Evolutionary conservation across 2,329 filamentous ascomycete species (phyloP).

Genomic region (Chaetomium sp.): DNA sequence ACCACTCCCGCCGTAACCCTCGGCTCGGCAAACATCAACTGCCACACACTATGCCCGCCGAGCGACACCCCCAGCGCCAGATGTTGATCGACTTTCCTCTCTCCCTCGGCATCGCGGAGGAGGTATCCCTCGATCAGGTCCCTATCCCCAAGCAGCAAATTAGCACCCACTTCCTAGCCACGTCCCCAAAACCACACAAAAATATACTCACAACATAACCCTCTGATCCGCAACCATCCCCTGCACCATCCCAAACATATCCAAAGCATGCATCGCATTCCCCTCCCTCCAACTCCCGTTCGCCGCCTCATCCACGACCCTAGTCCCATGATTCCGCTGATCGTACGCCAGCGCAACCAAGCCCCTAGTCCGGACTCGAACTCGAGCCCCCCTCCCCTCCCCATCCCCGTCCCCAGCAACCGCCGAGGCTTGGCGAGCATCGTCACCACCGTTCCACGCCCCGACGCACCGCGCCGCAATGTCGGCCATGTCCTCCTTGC

Average conservation of each 20-base stretch:
- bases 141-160: slow-evolving; percentile 16
- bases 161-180: background rate
- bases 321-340: slow-evolving; percentile 85
- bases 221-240: slow-evolving; percentile 74
- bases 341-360: slow-evolving; percentile 86
- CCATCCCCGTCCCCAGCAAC: too few relatives aligned
- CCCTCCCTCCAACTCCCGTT: slow-evolving; percentile 81
- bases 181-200: background rate
- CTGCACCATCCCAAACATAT: slow-evolving; percentile 83
- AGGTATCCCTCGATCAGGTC: slow-evolving; percentile 77
- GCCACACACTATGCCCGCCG: slow-evolving; percentile 87
- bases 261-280: slow-evolving; percentile 80
- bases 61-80: slow-evolving; percentile 80
- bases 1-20: slow-evolving; percentile 77
- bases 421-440: slow-evolving; percentile 16
- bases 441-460: slow-evolving; percentile 59
- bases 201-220: slow-evolving; percentile 59
- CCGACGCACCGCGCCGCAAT: slow-evolving; percentile 69
- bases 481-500: slow-evolving; percentile 72
- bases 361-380: slow-evolving; percentile 47
- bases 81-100: slow-evolving; percentile 59
- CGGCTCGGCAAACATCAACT: slow-evolving; percentile 75
- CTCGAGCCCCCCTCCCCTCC: background rate
- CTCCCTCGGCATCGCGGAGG: slow-evolving; percentile 52
- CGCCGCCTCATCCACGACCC: slow-evolving; percentile 65